Evolutionary conservation across 1,139 yeast genomes (phyloP).

Genomic region (Nematodospora anomalae): DNA sequence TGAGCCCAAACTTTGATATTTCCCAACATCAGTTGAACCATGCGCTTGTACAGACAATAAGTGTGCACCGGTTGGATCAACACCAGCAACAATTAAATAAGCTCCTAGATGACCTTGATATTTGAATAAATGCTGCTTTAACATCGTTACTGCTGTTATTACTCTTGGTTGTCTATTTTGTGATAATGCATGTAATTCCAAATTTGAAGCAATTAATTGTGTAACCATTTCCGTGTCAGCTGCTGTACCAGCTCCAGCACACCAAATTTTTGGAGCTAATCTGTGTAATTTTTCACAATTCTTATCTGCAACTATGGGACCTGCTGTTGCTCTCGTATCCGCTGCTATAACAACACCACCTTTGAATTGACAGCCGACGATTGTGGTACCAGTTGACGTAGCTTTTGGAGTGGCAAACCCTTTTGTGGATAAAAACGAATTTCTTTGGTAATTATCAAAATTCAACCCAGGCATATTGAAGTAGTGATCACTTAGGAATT

Average conservation of each 20-base stretch:
- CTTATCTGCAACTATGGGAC: constrained; percentile 94
- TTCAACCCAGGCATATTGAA: constrained; percentile 78
- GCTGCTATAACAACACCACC: constrained; percentile 98
- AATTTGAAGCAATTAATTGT: constrained; percentile 83
- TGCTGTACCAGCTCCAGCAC: constrained; percentile 99
- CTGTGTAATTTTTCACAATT: constrained; percentile 95
- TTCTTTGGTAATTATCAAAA: constrained; percentile 92
- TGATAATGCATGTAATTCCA: constrained; percentile 84
- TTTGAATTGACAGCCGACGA: constrained; percentile 89
- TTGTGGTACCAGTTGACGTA: constrained; percentile 97
- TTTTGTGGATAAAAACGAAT: constrained; percentile 63
- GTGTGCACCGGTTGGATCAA: constrained; percentile 94
- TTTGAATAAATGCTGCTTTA: constrained; percentile 92
- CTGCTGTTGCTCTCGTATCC: constrained; percentile 96
- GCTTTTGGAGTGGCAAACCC: constrained; percentile 83
- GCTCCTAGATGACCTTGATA: constrained; percentile 98
- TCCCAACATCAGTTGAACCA: constrained; percentile 95
- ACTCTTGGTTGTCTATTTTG: constrained; percentile 89
- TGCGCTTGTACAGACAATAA: constrained; percentile 93
- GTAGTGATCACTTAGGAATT: neutral
- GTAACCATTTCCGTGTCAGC: constrained; percentile 99
- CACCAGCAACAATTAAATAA: constrained; percentile 93
- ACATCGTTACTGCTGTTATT: constrained; percentile 86
- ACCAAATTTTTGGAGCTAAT: constrained; percentile 93
- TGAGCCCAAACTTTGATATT: constrained; percentile 87